Conservation (phyloP, 371 early-diverging fungal species). For the Mortierella sp. region DNA sequence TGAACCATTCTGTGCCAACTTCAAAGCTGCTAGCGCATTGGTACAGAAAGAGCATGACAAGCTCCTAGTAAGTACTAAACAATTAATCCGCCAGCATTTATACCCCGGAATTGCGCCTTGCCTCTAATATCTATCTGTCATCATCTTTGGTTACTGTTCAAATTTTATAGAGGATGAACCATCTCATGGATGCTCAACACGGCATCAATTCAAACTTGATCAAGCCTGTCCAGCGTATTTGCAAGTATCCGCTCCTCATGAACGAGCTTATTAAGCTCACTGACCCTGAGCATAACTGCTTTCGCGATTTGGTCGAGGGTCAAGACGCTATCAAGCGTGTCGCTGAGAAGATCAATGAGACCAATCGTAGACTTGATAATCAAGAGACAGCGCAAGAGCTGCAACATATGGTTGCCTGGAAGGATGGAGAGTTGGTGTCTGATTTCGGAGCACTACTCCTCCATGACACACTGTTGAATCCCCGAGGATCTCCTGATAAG, state of each 20-base stretch:
- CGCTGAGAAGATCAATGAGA: slow-evolving; percentile 93
- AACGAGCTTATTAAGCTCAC: slow-evolving; percentile 87
- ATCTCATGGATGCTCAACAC: slow-evolving; percentile 86
- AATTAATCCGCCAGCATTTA: background rate
- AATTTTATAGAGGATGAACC: slow-evolving; percentile 62
- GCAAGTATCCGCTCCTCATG: slow-evolving; percentile 95
- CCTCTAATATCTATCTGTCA: background rate
- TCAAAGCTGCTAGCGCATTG: slow-evolving; percentile 76
- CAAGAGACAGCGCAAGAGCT: slow-evolving; percentile 80
- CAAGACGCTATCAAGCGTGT: slow-evolving; percentile 87
- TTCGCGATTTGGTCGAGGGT: slow-evolving; percentile 83
- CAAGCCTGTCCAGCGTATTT: slow-evolving; percentile 97
- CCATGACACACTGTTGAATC: slow-evolving; percentile 86
- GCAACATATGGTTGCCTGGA: slow-evolving; percentile 85
- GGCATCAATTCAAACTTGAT: slow-evolving; percentile 93
- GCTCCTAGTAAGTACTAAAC: slow-evolving; percentile 54
- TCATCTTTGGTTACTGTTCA: background rate
- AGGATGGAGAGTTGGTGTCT: slow-evolving; percentile 78
- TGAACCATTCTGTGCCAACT: slow-evolving; percentile 95
- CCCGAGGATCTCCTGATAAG: slow-evolving; percentile 77
- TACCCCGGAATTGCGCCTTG: background rate
- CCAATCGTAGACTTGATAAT: slow-evolving; percentile 91
- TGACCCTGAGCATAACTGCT: slow-evolving; percentile 75
- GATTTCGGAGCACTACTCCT: slow-evolving; percentile 88
- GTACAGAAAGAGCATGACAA: slow-evolving; percentile 66